These are phyloP conservation scores for Corylus heterophylla DNA, from an alignment of 306 rosid species.

Conservation along the genomic window DNA sequence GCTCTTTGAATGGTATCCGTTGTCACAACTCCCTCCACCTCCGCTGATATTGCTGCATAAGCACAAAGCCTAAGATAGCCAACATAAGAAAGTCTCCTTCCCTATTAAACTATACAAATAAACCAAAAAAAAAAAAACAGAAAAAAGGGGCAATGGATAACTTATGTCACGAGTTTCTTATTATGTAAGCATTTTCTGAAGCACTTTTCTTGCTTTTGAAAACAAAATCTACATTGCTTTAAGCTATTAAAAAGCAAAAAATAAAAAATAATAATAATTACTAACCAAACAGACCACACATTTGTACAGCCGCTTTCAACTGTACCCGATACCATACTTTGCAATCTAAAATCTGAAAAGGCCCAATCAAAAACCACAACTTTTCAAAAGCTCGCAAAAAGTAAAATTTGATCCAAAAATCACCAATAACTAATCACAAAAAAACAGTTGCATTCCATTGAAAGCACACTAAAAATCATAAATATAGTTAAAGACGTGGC, in stretches of 20 bases:
- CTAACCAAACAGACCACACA: slow-evolving; percentile 18
- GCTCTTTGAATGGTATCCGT: slow-evolving; percentile 61
- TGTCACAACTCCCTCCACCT: slow-evolving; percentile 61
- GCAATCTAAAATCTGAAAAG: slow-evolving; percentile 26
- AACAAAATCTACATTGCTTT: slow-evolving; percentile 11
- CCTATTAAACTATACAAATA: background rate
- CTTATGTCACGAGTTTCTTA: background rate
- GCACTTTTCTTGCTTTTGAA: background rate
- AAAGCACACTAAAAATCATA: background rate
- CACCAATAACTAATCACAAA: slow-evolving; percentile 16
- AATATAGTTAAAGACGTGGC: background rate
- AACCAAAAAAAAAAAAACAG: slow-evolving; percentile 10
- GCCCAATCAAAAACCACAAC: slow-evolving; percentile 27
- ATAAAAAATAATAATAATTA: background rate
- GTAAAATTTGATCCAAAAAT: slow-evolving; percentile 26
- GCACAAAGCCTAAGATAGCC: slow-evolving; percentile 50
- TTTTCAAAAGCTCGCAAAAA: slow-evolving; percentile 35
- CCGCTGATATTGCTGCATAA: slow-evolving; percentile 62
- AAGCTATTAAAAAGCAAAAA: background rate
- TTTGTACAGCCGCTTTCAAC: slow-evolving; percentile 28
- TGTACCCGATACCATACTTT: slow-evolving; percentile 20
- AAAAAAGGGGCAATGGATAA: background rate
- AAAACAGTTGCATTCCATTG: slow-evolving; percentile 27
- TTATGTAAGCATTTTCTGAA: background rate
- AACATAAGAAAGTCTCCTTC: slow-evolving; percentile 44